Base-by-base conservation (phyloP, 306 rosid genomes). In the Trifolium fragiferum region DNA sequence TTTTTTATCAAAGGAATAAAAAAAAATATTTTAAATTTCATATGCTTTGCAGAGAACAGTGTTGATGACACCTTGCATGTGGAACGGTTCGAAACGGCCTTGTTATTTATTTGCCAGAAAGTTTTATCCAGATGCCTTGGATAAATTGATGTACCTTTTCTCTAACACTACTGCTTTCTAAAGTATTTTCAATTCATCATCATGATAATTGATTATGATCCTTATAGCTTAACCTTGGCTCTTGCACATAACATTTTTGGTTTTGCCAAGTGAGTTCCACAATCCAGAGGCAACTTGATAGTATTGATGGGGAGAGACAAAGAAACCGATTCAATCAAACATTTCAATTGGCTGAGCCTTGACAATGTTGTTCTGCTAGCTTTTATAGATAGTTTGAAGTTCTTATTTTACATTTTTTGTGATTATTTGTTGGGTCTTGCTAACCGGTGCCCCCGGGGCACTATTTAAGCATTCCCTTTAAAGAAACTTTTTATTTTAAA, bases 61-160 rank as follows among this genome's bases (percentile, higher is more conserved):
- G 60, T 8, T 66, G 71, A 10, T 66, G 18, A 76, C 82, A 19
- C 85, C 81, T 27, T 81, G 85, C 82, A 58, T 72, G 12, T 66
- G 78, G 85, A 81, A 81, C 38, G 85, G 85, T 4, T 47, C 72
- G 37, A 73, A 18, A 67, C 50, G 66, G n/a, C 85, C 85, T 32
- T 81, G 85, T 81, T 81, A 76, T 66, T 76, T 81, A 72, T 81
- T 81, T 70, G 85, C 85, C 51, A 81, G 85, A 72, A 81, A 81
- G 75, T 81, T 81, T 47, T 27, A 46, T 38, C 78, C 85, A 27
- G 78, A 76, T 18, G 19, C 85, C 37, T 11, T 16, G 74, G 74
- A 72, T 6, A 72, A 41, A 5, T 76, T 81, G 75, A 27, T 76
- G 67, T 16, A 13, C 41, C 43, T 76, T 66, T 76, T 72, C 68